Percentiles rank a stretch among this genome's conserved stretches.
Conservation (phyloP, 495 filamentous ascomycete genomes). For the Aspergillus biplanus region DNA sequence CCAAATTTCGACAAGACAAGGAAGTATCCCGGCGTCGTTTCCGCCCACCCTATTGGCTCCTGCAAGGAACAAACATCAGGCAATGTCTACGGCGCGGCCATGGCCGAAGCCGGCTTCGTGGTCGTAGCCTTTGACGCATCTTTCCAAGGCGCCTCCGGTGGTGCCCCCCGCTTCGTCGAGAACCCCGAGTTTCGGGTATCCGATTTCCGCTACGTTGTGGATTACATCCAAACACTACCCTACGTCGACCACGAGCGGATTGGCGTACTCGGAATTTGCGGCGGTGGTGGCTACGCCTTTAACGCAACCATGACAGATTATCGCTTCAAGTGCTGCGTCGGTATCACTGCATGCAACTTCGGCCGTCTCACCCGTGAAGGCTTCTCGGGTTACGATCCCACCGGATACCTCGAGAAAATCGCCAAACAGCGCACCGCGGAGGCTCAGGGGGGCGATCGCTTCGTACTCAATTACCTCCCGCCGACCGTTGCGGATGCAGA, state of each 20-base stretch:
- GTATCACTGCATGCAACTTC: conserved; percentile 31
- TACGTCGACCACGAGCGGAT: conserved; percentile 37
- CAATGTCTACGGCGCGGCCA: conserved; percentile 32
- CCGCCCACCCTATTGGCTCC: conserved; percentile 35
- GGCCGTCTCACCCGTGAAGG: conserved; percentile 30
- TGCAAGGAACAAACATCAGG: conserved; percentile 45
- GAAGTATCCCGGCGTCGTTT: conserved; percentile 26
- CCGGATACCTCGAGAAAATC: conserved; percentile 25
- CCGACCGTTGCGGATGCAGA: conserved; percentile 24
- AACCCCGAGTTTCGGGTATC: conserved; percentile 39
- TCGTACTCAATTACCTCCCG: conserved; percentile 19
- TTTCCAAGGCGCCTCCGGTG: conserved; percentile 39
- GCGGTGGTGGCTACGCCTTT: conserved; percentile 36
- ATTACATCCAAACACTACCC: conserved; percentile 34
- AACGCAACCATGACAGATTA: conserved; percentile 40
- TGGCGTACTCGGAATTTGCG: conserved; percentile 43
- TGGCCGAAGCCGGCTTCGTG: conserved; percentile 39
- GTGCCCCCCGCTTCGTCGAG: conserved; percentile 37
- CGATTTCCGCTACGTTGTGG: conserved; percentile 37
- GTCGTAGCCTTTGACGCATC: conserved; percentile 39
- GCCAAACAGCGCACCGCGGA: conserved; percentile 27
- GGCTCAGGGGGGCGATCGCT: conserved; percentile 24
- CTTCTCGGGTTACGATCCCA: conserved; percentile 23
- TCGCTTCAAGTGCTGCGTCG: conserved; percentile 38
- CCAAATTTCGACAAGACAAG: conserved; percentile 25